phyloP scores from a whole-genome alignment of 2,329 filamentous ascomycete species.

The Blastomyces gilchristii region DNA sequence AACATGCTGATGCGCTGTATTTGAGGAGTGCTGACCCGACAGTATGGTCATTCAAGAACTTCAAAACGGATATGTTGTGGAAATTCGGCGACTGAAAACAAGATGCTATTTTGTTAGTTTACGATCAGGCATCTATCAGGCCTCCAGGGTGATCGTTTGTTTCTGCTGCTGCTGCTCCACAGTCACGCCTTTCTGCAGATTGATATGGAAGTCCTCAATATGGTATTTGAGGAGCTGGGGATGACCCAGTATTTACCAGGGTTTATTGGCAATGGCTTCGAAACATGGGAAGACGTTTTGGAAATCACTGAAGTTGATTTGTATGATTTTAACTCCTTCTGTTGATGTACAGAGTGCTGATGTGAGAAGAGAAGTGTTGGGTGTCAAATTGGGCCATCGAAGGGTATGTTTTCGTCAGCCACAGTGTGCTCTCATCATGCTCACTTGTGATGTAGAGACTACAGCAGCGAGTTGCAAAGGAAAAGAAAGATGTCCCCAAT shows the following conservation, averaged over 20 bases:
- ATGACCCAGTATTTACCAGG: slow-evolving; percentile 11
- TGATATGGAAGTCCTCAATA: slow-evolving; percentile 9
- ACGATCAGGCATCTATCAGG: neutral
- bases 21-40: neutral
- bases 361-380: slow-evolving; percentile 9
- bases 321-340: slow-evolving; percentile 5
- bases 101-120: slow-evolving; percentile 4
- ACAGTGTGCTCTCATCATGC: neutral
- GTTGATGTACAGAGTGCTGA: neutral
- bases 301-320: slow-evolving; percentile 11
- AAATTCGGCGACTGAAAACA: neutral
- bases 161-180: neutral
- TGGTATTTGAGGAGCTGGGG: slow-evolving; percentile 9
- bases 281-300: slow-evolving; percentile 12
- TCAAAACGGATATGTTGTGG: neutral
- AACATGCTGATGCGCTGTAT: neutral
- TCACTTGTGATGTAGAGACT: slow-evolving; percentile 7
- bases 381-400: slow-evolving; percentile 11
- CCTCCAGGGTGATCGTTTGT: neutral
- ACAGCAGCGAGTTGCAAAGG: slow-evolving; percentile 11
- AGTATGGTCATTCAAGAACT: neutral
- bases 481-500: neutral
- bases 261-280: slow-evolving; percentile 11
- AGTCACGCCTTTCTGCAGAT: neutral
- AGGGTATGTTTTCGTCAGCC: slow-evolving; percentile 2